Evolutionary conservation across 345 rosid genomes (phyloP), one percentile per base, ranked within the genome.

Genomic region (Eucalyptus cladocalyx): DNA sequence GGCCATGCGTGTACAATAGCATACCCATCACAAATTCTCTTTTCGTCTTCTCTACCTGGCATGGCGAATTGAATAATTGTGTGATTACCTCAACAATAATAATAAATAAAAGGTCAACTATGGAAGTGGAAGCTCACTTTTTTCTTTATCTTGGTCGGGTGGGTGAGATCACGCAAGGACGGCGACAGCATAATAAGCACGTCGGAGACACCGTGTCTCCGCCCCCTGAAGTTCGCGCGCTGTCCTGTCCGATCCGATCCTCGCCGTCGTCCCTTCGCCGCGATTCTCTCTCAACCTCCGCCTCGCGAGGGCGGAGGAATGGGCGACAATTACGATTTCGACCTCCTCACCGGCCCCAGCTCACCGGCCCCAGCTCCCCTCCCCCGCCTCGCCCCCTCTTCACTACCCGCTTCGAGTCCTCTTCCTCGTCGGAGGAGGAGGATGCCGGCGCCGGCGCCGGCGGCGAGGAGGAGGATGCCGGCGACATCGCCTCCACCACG

Each of bases 351-450:
- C 8, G 86, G 89, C 37, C 51, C 58, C 3, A 48, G 23, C 60
- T 12, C 86, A n/a, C n/a, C n/a, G n/a, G n/a, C 58, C 2, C 37
- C 24, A 32, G 28, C 85, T n/a, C n/a, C n/a, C 89, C 83, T 32
- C 34, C 54, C 23, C 54, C 18, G 45, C 49, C 89, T 4, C 85
- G 7, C 47, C 85, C 47, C 47, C 4, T 40, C 85, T 97, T 94
- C 91, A 95, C 93, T 93, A 97, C 96, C 88, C 93, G 90, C 92
- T 91, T 94, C 14, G 93, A 94, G 87, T 92, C 94, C 72, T 93
- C 95, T 16, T 51, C 91, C 28, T 56, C 26, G 83, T 37, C 26
- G 16, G 47, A 21, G 17, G 85, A 76, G 28, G 85, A 21, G 28
- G 81, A 72, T 28, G 67, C 93, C 23, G 92, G 89, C 87, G 95